Evolutionary conservation across 1,139 yeast species (phyloP).

Genomic region (Blastobotrys persicus): DNA sequence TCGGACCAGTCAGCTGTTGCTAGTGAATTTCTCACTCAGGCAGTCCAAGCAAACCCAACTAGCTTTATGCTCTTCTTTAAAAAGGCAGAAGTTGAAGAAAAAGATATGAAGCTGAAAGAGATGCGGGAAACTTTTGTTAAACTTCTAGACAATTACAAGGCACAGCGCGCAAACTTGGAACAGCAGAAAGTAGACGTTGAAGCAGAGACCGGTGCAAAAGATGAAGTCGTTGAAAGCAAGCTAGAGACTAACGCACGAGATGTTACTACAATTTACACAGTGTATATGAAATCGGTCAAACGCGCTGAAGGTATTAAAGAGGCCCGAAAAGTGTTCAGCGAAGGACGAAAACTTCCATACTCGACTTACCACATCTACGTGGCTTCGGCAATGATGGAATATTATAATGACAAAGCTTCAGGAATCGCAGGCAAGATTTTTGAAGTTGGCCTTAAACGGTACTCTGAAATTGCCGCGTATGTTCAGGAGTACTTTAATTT

Average conservation of each 20-base stretch:
- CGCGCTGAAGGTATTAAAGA: slow-evolving; percentile 41
- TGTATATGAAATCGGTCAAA: slow-evolving; percentile 40
- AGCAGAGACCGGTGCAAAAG: slow-evolving; percentile 1
- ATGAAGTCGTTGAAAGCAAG: slow-evolving; percentile 2
- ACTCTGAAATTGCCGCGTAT: slow-evolving; percentile 52
- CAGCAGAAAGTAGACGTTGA: slow-evolving; percentile 8
- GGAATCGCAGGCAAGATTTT: slow-evolving; percentile 75
- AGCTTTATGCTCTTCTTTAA: slow-evolving; percentile 68
- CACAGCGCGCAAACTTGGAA: slow-evolving; percentile 31
- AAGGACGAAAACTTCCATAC: slow-evolving; percentile 64
- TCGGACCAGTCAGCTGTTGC: slow-evolving; percentile 31
- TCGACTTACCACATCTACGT: slow-evolving; percentile 76
- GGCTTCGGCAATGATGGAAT: slow-evolving; percentile 82
- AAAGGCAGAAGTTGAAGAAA: slow-evolving; percentile 68
- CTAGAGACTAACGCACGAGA: slow-evolving; percentile 29
- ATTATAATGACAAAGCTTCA: slow-evolving; percentile 55
- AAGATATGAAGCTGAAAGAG: slow-evolving; percentile 50
- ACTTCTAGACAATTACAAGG: slow-evolving; percentile 43
- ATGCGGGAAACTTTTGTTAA: slow-evolving; percentile 53
- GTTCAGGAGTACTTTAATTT: slow-evolving; percentile 70
- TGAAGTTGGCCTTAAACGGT: slow-evolving; percentile 72
- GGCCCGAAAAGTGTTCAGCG: slow-evolving; percentile 52
- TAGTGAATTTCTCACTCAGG: slow-evolving; percentile 49
- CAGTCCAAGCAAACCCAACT: slow-evolving; percentile 63
- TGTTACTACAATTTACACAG: slow-evolving; percentile 36